A percentile compares a stretch with the other conserved stretches of the same genome.
These are phyloP conservation scores for Beta corolliflora DNA, from an alignment of 179 eudicot genomes.

Conservation along the genomic window DNA sequence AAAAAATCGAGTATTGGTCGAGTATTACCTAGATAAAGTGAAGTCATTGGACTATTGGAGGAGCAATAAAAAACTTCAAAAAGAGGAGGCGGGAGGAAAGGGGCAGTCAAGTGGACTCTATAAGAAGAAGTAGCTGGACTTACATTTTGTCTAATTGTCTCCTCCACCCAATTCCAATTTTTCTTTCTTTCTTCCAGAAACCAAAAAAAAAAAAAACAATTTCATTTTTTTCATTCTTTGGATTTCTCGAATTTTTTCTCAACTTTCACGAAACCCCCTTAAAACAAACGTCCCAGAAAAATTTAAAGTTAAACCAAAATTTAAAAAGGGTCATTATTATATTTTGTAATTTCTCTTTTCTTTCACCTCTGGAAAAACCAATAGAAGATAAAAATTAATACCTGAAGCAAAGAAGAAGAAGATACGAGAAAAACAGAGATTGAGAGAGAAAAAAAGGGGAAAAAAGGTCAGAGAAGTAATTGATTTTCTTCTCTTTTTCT, in stretches of 20 bases:
- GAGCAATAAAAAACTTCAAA: slow-evolving; percentile 12
- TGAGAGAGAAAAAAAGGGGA: too few species aligned
- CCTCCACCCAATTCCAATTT: slow-evolving; percentile 8
- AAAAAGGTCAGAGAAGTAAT: too few species aligned
- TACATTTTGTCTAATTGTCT: background rate
- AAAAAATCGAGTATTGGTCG: background rate
- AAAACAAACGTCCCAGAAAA: background rate
- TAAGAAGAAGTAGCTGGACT: slow-evolving; percentile 16
- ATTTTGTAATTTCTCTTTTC: background rate
- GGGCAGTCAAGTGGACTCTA: slow-evolving; percentile 16
- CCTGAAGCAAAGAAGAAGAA: background rate
- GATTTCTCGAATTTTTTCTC: background rate
- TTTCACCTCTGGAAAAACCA: too few species aligned
- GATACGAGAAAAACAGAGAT: slow-evolving; percentile 3
- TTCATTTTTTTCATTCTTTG: background rate
- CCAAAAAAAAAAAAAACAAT: background rate
- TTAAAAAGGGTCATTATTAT: background rate
- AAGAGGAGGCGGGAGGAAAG: slow-evolving; percentile 30
- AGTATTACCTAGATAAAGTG: background rate
- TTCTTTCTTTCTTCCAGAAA: background rate
- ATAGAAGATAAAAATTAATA: background rate
- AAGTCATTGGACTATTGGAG: background rate
- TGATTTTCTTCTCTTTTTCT: too few species aligned
- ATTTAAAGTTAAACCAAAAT: background rate
- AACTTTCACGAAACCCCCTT: background rate